Evolutionary conservation across 208 protist genomes (phyloP).

Genomic region (Crithidia fasciculata): DNA sequence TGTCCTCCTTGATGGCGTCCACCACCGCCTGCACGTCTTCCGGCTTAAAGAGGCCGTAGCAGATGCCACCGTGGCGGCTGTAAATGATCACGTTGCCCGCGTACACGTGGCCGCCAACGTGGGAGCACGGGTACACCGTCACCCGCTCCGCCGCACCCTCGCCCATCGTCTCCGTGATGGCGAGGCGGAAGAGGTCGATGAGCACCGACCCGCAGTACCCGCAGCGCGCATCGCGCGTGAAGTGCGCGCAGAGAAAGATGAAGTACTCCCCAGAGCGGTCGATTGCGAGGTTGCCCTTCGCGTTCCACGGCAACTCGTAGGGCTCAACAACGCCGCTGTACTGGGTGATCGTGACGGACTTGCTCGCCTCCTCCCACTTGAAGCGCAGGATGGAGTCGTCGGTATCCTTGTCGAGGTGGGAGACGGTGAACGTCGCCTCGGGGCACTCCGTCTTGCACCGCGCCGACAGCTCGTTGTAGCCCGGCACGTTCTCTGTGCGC

Average conservation of each 20-base stretch:
- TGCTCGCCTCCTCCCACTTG: conserved; percentile 39
- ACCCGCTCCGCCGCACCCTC: conserved; percentile 44
- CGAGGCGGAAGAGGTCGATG: conserved; percentile 75
- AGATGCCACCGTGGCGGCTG: conserved; percentile 77
- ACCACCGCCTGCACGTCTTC: conserved; percentile 71
- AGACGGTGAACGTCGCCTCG: conserved; percentile 54
- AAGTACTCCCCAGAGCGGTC: conserved; percentile 85
- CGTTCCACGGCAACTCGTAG: conserved; percentile 70
- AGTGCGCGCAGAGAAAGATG: conserved; percentile 88
- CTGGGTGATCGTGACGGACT: conserved; percentile 57
- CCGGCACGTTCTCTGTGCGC: conserved; percentile 68
- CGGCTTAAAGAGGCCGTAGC: conserved; percentile 89
- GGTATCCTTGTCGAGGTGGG: conserved; percentile 38
- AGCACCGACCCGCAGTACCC: conserved; percentile 91
- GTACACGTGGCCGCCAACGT: conserved; percentile 91
- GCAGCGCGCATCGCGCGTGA: conserved; percentile 79
- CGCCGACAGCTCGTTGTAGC: conserved; percentile 51
- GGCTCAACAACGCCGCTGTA: conserved; percentile 50
- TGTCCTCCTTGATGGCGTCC: conserved; percentile 51
- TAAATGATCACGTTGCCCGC: conserved; percentile 93
- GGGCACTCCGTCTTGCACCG: conserved; percentile 33
- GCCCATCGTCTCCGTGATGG: conserved; percentile 44
- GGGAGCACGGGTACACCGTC: conserved; percentile 75
- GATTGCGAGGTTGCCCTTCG: conserved; percentile 64
- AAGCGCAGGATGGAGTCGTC: conserved; percentile 77